Percentiles rank a stretch among this genome's conserved stretches.
Evolutionary conservation across 495 filamentous ascomycete genomes (phyloP).

Genomic region (Penicillium angulare): DNA sequence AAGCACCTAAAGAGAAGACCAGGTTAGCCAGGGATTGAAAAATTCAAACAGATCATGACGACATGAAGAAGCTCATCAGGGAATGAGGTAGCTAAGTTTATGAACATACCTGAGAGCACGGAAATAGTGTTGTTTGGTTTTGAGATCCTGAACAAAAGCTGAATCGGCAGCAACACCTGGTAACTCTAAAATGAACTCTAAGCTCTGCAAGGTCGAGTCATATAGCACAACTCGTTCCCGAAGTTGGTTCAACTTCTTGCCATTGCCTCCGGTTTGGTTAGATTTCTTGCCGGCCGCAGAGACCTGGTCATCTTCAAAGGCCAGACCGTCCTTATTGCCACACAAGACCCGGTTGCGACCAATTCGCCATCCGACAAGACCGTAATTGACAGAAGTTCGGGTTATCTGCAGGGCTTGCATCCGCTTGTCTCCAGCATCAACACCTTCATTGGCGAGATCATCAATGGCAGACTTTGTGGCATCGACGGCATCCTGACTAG

Average conservation of each 20-base stretch:
- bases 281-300: conserved; percentile 46
- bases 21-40: conserved; percentile 4
- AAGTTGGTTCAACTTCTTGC: conserved; percentile 71
- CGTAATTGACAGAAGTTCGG: conserved; percentile 87
- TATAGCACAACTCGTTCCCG: conserved; percentile 92
- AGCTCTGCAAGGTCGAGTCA: conserved; percentile 81
- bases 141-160: conserved; percentile 69
- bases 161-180: conserved; percentile 89
- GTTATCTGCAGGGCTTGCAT: conserved; percentile 95
- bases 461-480: conserved; percentile 90
- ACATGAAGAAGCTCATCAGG: too few species aligned
- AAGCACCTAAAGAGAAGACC: conserved; percentile 59
- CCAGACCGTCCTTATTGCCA: conserved; percentile 71
- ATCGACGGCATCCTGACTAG: conserved; percentile 93
- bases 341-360: conserved; percentile 88
- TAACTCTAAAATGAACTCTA: conserved; percentile 86
- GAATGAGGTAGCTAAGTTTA: too few species aligned
- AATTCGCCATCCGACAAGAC: conserved; percentile 89
- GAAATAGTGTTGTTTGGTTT: conserved; percentile 80
- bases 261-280: conserved; percentile 60
- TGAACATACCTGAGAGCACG: conserved; percentile 74
- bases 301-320: conserved; percentile 54
- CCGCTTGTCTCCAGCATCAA: conserved; percentile 77
- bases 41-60: not conserved
- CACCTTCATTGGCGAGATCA: conserved; percentile 76